These are phyloP conservation scores for Schizopora paradoxa DNA, from an alignment of 1,284 basidiomycete genomes.

Conservation along the genomic window DNA sequence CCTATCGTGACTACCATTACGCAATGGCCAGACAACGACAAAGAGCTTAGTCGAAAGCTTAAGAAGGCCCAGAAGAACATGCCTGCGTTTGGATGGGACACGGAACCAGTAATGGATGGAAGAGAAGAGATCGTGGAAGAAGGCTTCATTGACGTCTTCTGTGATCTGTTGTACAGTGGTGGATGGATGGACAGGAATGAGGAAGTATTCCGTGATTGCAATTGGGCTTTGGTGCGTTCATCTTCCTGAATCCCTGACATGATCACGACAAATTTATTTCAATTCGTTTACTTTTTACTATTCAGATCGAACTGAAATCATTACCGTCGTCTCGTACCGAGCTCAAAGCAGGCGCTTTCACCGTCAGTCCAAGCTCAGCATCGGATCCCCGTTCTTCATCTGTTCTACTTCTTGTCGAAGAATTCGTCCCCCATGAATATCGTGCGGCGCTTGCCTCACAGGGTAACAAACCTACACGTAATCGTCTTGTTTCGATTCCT, in stretches of 20 bases:
- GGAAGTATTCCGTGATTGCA: conserved; percentile 75
- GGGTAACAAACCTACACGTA: conserved; percentile 31
- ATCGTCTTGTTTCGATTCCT: conserved; percentile 28
- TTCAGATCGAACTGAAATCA: conserved; percentile 80
- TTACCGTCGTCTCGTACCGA: conserved; percentile 33
- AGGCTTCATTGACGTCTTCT: conserved; percentile 82
- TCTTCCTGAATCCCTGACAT: too few species aligned
- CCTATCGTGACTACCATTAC: conserved; percentile 62
- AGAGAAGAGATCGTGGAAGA: conserved; percentile 77
- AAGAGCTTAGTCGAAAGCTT: conserved; percentile 68
- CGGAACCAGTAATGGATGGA: conserved; percentile 63
- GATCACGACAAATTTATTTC: background rate
- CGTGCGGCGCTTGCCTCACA: conserved; percentile 63
- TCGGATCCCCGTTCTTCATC: conserved; percentile 50
- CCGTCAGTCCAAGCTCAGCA: background rate
- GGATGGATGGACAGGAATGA: conserved; percentile 76
- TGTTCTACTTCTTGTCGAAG: conserved; percentile 77
- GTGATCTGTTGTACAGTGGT: conserved; percentile 80
- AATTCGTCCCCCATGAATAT: conserved; percentile 83
- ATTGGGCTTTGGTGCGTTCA: conserved; percentile 87
- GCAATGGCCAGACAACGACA: conserved; percentile 67
- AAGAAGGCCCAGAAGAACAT: conserved; percentile 78
- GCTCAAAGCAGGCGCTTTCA: background rate
- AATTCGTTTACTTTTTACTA: background rate
- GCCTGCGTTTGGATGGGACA: conserved; percentile 81